Evolutionary conservation across 169 alveolate species (phyloP).

Genomic region (Eimeria brunetti): DNA sequence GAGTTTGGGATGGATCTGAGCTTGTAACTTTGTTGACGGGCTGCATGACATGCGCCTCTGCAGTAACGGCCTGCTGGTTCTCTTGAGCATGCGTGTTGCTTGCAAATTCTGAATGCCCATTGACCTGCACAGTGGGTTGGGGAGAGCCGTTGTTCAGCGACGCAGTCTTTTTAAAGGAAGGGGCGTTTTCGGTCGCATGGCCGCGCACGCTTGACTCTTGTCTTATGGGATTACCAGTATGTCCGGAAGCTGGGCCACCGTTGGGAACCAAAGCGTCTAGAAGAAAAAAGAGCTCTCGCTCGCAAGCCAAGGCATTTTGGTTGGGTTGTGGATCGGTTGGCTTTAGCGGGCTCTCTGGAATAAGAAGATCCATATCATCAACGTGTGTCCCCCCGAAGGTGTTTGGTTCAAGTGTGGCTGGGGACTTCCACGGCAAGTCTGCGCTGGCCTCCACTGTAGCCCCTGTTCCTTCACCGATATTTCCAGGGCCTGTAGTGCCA

Average conservation of each 20-base stretch:
- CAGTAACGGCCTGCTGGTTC: neutral
- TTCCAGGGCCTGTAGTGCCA: neutral
- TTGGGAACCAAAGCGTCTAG: slow-evolving; percentile 19
- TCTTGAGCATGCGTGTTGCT: neutral
- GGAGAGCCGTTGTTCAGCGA: neutral
- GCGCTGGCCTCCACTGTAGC: neutral
- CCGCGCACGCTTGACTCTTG: neutral
- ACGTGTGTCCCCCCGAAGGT: neutral
- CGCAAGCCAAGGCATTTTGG: neutral
- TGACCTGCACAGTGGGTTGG: neutral
- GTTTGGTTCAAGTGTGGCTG: neutral
- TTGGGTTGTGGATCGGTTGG: neutral
- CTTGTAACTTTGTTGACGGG: neutral
- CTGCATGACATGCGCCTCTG: neutral
- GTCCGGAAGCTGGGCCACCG: neutral
- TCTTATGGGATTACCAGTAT: neutral
- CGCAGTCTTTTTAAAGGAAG: neutral
- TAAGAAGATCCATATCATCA: neutral
- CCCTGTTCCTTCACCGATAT: neutral
- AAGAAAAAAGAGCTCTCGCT: slow-evolving; percentile 5
- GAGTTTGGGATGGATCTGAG: neutral
- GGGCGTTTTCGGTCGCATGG: neutral
- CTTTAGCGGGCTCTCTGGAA: slow-evolving; percentile 5
- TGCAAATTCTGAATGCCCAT: neutral
- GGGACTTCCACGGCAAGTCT: slow-evolving; percentile 8